Conservation (phyloP, 2,329 filamentous ascomycete species). For the Alternaria brassicae region DNA sequence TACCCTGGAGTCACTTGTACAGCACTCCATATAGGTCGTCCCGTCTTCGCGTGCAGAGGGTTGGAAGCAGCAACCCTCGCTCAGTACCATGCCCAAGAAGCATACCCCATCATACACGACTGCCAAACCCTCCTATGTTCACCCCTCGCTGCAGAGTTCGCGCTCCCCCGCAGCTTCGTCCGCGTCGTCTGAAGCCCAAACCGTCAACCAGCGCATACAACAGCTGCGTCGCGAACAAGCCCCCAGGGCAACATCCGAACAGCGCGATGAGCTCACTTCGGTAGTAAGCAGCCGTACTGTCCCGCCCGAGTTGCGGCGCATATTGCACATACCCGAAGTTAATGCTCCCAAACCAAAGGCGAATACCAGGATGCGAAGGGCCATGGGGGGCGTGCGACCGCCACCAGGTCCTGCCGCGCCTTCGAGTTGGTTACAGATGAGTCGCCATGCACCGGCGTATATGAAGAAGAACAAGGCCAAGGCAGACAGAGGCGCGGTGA, state of each 20-base stretch:
- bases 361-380: constrained; percentile 41
- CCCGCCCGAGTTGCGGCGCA: constrained; percentile 54
- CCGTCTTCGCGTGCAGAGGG: not conserved
- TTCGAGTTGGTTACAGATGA: constrained; percentile 53
- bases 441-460: constrained; percentile 39
- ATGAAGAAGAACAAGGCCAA: constrained; percentile 24
- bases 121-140: constrained; percentile 51
- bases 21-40: not conserved
- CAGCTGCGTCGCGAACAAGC: constrained; percentile 55
- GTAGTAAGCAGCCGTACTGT: constrained; percentile 53
- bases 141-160: constrained; percentile 46
- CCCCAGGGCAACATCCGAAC: constrained; percentile 49
- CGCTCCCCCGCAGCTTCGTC: constrained; percentile 33
- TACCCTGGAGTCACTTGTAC: constrained; percentile 9
- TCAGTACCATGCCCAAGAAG: constrained; percentile 57
- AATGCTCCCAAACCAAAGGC: constrained; percentile 55
- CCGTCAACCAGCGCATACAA: constrained; percentile 58
- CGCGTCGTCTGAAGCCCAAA: constrained; percentile 35
- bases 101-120: constrained; percentile 52
- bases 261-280: constrained; percentile 54
- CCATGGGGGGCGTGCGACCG: constrained; percentile 37
- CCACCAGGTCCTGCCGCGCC: constrained; percentile 56
- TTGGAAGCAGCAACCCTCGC: constrained; percentile 1
- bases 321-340: constrained; percentile 56
- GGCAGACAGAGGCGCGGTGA: constrained; percentile 11